A percentile compares a stretch with the other conserved stretches of the same genome.
Conservation (phyloP, 2,329 filamentous ascomycete genomes). For the Trichoderma asperellum region DNA sequence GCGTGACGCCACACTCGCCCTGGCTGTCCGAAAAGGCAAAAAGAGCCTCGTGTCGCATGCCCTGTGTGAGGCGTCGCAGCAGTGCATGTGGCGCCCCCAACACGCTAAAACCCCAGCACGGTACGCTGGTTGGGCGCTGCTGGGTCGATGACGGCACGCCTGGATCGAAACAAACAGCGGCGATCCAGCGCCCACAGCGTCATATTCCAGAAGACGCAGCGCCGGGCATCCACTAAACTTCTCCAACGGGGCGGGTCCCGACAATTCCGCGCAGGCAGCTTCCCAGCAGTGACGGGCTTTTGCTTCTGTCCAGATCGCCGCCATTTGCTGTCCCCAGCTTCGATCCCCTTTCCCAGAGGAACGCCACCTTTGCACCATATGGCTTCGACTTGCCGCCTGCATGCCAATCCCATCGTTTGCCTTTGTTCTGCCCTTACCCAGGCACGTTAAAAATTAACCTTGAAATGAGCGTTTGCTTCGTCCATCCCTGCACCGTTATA, state of each 20-base stretch:
- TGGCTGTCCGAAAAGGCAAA: not conserved
- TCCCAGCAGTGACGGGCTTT: not conserved
- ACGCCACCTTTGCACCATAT: not conserved
- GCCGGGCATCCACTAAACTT: not conserved
- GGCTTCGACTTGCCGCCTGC: not conserved
- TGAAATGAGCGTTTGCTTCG: conserved; percentile 15
- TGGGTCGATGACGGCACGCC: not conserved
- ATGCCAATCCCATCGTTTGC: not conserved
- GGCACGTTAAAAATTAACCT: conserved; percentile 12
- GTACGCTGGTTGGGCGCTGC: not conserved
- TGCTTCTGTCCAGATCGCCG: not conserved
- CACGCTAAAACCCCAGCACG: not conserved
- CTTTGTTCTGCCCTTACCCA: not conserved
- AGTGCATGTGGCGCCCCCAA: not conserved
- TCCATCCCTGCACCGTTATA: conserved; percentile 4
- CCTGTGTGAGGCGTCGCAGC: not conserved
- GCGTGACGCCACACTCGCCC: conserved; percentile 19
- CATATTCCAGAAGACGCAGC: not conserved
- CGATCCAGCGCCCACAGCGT: not conserved
- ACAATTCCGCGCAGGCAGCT: conserved; percentile 3
- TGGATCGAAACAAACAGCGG: not conserved
- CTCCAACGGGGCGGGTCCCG: not conserved
- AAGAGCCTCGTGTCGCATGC: not conserved
- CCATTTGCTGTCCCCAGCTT: not conserved
- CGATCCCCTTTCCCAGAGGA: not conserved